phyloP scores from a whole-genome alignment of 257 asterid genomes.

The Verbena officinalis region DNA sequence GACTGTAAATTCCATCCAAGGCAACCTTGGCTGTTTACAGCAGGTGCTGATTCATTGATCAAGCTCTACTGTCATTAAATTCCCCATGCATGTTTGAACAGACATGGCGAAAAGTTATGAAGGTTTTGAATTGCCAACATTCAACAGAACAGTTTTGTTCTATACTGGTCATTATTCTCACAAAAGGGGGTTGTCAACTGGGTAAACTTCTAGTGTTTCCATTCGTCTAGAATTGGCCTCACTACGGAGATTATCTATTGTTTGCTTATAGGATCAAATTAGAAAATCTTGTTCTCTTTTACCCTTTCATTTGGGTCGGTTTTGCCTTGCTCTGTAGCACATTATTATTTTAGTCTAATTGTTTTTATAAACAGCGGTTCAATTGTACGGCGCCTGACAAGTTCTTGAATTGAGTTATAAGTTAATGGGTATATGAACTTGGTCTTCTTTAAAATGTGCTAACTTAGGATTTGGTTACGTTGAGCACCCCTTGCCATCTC shows the following conservation, averaged over 20 bases:
- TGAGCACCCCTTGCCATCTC: background rate
- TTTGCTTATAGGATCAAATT: background rate
- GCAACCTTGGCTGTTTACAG: conserved; percentile 97
- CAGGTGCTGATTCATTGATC: conserved; percentile 86
- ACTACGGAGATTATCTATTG: background rate
- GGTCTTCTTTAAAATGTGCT: background rate
- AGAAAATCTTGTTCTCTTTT: background rate
- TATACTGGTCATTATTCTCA: background rate
- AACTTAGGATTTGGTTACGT: background rate
- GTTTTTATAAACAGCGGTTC: background rate
- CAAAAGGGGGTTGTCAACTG: background rate
- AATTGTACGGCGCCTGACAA: background rate
- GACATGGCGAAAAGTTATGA: background rate
- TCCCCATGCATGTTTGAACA: background rate
- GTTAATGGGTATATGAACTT: background rate
- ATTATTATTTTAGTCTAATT: background rate
- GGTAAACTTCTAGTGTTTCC: background rate
- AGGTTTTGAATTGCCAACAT: background rate
- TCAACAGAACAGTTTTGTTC: conserved; percentile 8
- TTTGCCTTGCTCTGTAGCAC: background rate
- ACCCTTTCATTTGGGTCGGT: too few species aligned
- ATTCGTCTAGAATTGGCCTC: background rate
- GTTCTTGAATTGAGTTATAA: background rate
- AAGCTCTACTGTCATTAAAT: conserved; percentile 83
- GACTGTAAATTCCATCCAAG: conserved; percentile 96